Percentiles rank a stretch among this genome's conserved stretches.
Evolutionary conservation across 2,329 filamentous ascomycete species (phyloP).

Genomic region (Chaetomium sp.): DNA sequence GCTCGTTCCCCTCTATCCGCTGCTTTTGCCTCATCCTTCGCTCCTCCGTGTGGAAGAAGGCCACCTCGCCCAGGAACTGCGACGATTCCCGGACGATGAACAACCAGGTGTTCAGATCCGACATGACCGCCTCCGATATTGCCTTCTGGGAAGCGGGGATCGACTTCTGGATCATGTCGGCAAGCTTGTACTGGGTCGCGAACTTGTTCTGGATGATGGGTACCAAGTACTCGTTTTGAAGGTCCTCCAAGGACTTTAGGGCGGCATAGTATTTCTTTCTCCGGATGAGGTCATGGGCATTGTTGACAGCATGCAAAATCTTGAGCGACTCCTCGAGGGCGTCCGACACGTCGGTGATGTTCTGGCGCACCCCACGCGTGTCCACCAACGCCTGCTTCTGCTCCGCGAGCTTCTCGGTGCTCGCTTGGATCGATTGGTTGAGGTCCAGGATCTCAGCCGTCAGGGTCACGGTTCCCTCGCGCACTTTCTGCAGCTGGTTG

Average conservation of each 20-base stretch:
- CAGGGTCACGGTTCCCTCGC: slow-evolving; percentile 84
- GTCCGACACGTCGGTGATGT: slow-evolving; percentile 89
- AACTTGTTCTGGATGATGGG: slow-evolving; percentile 76
- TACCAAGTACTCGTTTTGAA: slow-evolving; percentile 90
- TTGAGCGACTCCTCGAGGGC: slow-evolving; percentile 89
- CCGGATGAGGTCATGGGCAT: slow-evolving; percentile 86
- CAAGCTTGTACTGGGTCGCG: slow-evolving; percentile 91
- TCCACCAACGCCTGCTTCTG: slow-evolving; percentile 95
- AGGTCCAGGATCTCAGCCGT: slow-evolving; percentile 89
- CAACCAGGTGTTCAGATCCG: slow-evolving; percentile 94
- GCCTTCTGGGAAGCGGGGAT: slow-evolving; percentile 89
- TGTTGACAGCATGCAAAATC: slow-evolving; percentile 88
- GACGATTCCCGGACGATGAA: slow-evolving; percentile 94
- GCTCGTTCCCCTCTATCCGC: slow-evolving; percentile 73
- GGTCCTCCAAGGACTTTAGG: slow-evolving; percentile 87
- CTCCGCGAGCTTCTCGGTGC: slow-evolving; percentile 88
- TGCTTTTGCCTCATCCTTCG: slow-evolving; percentile 81
- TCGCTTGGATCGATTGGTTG: slow-evolving; percentile 92
- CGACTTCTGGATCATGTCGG: slow-evolving; percentile 92
- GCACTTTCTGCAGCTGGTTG: slow-evolving; percentile 87
- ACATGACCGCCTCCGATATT: slow-evolving; percentile 96
- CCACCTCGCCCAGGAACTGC: slow-evolving; percentile 92
- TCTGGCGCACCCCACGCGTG: slow-evolving; percentile 87
- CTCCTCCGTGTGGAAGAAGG: slow-evolving; percentile 93
- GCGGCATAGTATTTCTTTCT: slow-evolving; percentile 97